Conservation (phyloP, 2,329 filamentous ascomycete genomes). For the Calonectria naviculata region DNA sequence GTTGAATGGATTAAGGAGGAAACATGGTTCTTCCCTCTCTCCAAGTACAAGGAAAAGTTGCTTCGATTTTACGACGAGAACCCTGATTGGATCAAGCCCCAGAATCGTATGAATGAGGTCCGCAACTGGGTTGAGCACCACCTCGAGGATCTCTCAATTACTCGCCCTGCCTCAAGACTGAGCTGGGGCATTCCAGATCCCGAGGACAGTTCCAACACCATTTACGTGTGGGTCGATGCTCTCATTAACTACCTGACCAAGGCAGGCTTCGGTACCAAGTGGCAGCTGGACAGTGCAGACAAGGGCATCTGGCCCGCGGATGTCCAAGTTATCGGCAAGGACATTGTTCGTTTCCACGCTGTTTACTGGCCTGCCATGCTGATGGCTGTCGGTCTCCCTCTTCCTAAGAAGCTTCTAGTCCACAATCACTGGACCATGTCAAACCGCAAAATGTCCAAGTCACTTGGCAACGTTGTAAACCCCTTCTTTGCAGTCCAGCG, state of each 20-base stretch:
- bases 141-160: conserved; percentile 89
- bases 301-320: conserved; percentile 87
- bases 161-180: conserved; percentile 80
- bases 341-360: conserved; percentile 95
- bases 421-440: conserved; percentile 98
- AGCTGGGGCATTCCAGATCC: conserved; percentile 93
- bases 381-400: conserved; percentile 84
- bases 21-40: conserved; percentile 96
- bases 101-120: conserved; percentile 80
- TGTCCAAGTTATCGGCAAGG: conserved; percentile 93
- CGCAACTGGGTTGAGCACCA: conserved; percentile 80
- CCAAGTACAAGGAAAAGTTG: conserved; percentile 81
- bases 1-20: conserved; percentile 95
- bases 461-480: conserved; percentile 93
- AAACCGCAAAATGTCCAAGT: conserved; percentile 95
- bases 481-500: conserved; percentile 91
- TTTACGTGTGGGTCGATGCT: conserved; percentile 98
- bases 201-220: conserved; percentile 85
- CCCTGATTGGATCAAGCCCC: conserved; percentile 81
- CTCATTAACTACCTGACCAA: conserved; percentile 94
- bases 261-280: conserved; percentile 75
- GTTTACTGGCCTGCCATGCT: conserved; percentile 98
- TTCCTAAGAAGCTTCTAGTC: conserved; percentile 83
- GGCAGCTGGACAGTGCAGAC: conserved; percentile 72
- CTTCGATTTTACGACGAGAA: conserved; percentile 84